Percentiles rank a stretch among this genome's conserved stretches.
These are phyloP conservation scores for Syncephalastrum contaminatum DNA, from an alignment of 371 early-diverging fungal genomes.

Conservation along the genomic window DNA sequence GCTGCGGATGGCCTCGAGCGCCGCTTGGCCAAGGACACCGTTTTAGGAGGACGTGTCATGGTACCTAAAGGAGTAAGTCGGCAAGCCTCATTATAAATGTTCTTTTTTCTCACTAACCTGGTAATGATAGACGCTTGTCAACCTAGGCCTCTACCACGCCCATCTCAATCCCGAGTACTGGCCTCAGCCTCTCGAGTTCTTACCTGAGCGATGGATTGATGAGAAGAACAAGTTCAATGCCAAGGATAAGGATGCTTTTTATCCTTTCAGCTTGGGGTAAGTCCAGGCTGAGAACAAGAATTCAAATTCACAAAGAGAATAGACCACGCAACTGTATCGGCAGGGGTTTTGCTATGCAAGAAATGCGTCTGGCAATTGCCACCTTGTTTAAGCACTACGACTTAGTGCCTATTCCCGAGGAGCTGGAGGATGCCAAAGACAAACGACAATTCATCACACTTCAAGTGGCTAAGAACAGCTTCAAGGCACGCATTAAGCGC, in stretches of 20 bases:
- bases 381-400: slow-evolving; percentile 27
- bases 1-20: slow-evolving; percentile 19
- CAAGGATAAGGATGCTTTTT: slow-evolving; percentile 15
- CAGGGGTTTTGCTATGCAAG: slow-evolving; percentile 44
- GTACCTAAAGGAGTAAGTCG: slow-evolving; percentile 25
- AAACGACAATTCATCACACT: slow-evolving; percentile 25
- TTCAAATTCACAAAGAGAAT: background rate
- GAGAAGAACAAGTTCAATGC: background rate
- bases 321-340: slow-evolving; percentile 46
- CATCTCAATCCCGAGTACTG: slow-evolving; percentile 24
- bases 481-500: slow-evolving; percentile 17
- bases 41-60: slow-evolving; percentile 7
- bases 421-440: slow-evolving; percentile 21
- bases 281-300: background rate
- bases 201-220: slow-evolving; percentile 35
- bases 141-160: slow-evolving; percentile 4
- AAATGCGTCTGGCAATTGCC: slow-evolving; percentile 37
- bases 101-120: background rate
- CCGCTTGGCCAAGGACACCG: slow-evolving; percentile 10
- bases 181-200: slow-evolving; percentile 21
- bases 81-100: background rate
- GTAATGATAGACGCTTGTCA: too few species aligned
- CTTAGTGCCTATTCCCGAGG: slow-evolving; percentile 16
- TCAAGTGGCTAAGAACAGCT: slow-evolving; percentile 19
- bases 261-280: slow-evolving; percentile 13